Base-by-base conservation (phyloP, 768 basidiomycete species). In the Tulasnella sp. region DNA sequence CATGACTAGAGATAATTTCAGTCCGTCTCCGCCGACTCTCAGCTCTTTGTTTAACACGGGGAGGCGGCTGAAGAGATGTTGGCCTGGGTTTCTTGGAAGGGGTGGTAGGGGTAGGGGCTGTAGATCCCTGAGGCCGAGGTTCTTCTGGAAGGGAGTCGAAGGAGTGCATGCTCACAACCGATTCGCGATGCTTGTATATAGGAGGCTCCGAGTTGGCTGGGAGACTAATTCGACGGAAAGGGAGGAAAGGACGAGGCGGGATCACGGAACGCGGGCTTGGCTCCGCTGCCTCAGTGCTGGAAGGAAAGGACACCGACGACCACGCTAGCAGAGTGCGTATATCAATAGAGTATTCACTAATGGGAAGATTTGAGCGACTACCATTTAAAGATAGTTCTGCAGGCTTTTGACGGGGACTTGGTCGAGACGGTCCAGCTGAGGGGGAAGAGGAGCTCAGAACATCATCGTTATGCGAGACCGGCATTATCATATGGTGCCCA, bases 111-210 rank as follows among this genome's bases (percentile, higher is more conserved):
- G 83, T 74, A 29, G 79, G 77, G 68, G 81, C 76, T 17, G 77
- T 67, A 29, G 80, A 76, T 45, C 79, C 31, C 17, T 38, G 72
- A 36, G 67, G 69, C 22, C 40, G 82, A 45, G 82, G 82, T 76
- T 87, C 87, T 80, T 92, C 91, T 3, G 87, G 85, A 11, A 91
- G 83, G 0, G 92, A 93, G 77, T 92, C 91, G 79, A 91, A 89
- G 0, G 93, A 93, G 5, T 89, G 86, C 22, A 92, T 85, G 81
- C 91, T 93, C 69, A 87, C 87, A 14, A 91, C 86, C 0, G 92
- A 93, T 58, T 90, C 87, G 45, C 91, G 84, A 78, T 91, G 11
- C 58, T 34, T 31, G 58, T 64, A 29, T 5, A 64, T 5, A 64
- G 86, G 79, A 68, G 86, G 86, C 17, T 83, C 83, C 25, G 52